Conservation (phyloP, 176 grass and related monocot species). For the Oryza glumipatula region DNA sequence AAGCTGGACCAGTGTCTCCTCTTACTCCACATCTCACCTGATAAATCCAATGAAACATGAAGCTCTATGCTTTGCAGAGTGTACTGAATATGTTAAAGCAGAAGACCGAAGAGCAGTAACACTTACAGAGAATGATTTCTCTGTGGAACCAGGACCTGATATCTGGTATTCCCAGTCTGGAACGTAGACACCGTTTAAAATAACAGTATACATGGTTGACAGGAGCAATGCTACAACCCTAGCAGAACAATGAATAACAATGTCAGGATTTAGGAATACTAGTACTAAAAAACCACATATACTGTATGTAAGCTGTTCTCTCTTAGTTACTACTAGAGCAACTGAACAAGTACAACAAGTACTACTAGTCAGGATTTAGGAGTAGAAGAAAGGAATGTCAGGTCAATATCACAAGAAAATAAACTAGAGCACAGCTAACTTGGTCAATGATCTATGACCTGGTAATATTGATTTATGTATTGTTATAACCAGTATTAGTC, state of each 20-base stretch:
- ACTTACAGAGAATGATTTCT: slow-evolving; percentile 40
- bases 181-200: slow-evolving; percentile 57
- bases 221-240: slow-evolving; percentile 45
- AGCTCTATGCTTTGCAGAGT: not conserved
- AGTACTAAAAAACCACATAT: not conserved
- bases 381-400: not conserved
- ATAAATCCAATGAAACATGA: slow-evolving; percentile 9
- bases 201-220: slow-evolving; percentile 42
- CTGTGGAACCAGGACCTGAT: slow-evolving; percentile 21
- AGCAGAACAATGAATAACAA: slow-evolving; percentile 27
- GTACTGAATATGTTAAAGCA: not conserved
- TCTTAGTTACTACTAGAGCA: not conserved
- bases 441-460: not conserved
- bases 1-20: slow-evolving; percentile 66
- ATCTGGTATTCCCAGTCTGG: slow-evolving; percentile 58
- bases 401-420: not conserved
- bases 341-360: not conserved
- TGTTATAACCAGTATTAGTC: not conserved
- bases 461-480: not conserved
- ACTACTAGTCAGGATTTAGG: too few relatives aligned
- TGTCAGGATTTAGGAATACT: slow-evolving; percentile 24
- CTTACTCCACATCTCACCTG: slow-evolving; percentile 72
- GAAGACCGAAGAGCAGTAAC: not conserved
- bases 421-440: not conserved
- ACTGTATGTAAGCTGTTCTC: not conserved